These are phyloP conservation scores for Exophiala lecanii-corni DNA, from an alignment of 2,329 filamentous ascomycete genomes.

Conservation along the genomic window DNA sequence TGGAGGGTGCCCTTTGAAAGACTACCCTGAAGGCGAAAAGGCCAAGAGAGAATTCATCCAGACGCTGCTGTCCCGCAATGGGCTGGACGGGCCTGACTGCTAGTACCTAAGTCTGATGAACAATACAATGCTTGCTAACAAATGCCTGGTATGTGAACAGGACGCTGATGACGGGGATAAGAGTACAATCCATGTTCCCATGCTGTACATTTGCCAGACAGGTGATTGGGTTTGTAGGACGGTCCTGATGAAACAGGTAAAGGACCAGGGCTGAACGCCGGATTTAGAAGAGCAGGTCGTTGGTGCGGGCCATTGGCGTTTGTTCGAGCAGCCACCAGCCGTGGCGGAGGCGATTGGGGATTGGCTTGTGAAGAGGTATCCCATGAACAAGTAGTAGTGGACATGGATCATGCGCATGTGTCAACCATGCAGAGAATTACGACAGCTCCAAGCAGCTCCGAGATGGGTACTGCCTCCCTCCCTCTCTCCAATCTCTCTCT, in stretches of 20 bases:
- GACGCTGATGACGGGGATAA: not conserved
- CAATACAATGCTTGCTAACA: slow-evolving; percentile 8
- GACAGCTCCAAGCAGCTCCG: too few species aligned
- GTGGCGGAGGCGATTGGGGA: slow-evolving; percentile 6
- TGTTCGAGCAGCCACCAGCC: slow-evolving; percentile 7
- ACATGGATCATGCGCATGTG: too few species aligned
- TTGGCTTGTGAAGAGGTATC: slow-evolving; percentile 9
- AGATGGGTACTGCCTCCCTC: too few species aligned
- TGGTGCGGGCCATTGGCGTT: slow-evolving; percentile 12
- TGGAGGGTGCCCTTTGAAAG: slow-evolving; percentile 1
- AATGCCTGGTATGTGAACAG: slow-evolving; percentile 1
- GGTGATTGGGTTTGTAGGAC: slow-evolving; percentile 14
- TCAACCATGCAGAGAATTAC: too few species aligned
- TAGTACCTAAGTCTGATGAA: slow-evolving; percentile 6
- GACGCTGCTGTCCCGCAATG: slow-evolving; percentile 5
- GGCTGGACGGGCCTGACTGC: slow-evolving; percentile 7
- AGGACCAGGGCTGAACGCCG: slow-evolving; percentile 3
- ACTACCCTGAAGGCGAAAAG: slow-evolving; percentile 3
- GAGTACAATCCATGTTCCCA: slow-evolving; percentile 7
- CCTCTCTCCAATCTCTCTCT: too few species aligned
- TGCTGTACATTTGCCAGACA: slow-evolving; percentile 12
- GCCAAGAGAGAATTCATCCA: slow-evolving; percentile 3
- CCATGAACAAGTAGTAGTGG: too few species aligned
- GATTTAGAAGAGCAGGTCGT: slow-evolving; percentile 11
- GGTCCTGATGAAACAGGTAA: slow-evolving; percentile 6